phyloP scores from a whole-genome alignment of 2,329 filamentous ascomycete species.

The Calonectria pteridis region DNA sequence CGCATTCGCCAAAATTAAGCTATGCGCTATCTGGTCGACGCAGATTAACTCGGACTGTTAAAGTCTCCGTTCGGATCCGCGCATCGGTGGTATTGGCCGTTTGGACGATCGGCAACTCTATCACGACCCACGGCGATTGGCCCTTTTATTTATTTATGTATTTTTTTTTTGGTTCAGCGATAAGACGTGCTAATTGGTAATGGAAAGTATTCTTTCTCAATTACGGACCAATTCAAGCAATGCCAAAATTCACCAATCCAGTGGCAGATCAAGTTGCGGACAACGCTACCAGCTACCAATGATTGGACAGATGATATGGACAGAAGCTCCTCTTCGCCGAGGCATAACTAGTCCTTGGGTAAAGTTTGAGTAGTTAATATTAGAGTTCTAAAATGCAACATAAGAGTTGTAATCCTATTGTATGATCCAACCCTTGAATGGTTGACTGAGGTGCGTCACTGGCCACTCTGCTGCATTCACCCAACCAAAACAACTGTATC shows the following conservation, averaged over 20 bases:
- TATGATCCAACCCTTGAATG: background rate
- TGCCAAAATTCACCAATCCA: background rate
- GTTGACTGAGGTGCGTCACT: background rate
- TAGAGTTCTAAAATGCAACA: background rate
- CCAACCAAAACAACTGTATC: too few species aligned
- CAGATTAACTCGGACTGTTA: background rate
- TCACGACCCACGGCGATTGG: background rate
- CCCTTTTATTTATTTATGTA: background rate
- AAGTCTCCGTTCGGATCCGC: background rate
- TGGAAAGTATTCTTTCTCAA: background rate
- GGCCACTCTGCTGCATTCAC: background rate
- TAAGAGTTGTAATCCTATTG: background rate
- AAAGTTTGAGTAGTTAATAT: background rate
- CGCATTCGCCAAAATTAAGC: background rate
- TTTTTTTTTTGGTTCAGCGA: background rate
- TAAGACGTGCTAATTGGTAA: background rate
- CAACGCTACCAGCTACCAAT: background rate
- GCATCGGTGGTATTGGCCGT: background rate
- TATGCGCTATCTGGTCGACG: background rate
- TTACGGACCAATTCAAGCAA: background rate
- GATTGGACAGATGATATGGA: background rate
- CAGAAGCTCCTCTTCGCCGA: background rate
- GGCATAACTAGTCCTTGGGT: background rate
- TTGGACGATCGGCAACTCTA: background rate
- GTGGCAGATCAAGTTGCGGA: background rate